Conservation (phyloP, 1,139 yeast genomes). For the Chernovozyma sophiae-reginae region DNA sequence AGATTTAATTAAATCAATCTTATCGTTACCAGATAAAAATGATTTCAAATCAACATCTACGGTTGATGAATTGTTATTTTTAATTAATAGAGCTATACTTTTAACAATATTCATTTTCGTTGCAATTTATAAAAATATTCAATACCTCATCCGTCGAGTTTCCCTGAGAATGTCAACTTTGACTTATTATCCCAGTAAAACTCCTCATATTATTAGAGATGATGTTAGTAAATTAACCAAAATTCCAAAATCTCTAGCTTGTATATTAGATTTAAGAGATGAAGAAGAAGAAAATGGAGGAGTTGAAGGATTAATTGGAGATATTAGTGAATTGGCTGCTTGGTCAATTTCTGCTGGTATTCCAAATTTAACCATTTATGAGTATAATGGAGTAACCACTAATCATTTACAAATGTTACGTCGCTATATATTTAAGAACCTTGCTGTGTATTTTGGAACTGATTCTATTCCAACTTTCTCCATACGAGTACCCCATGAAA, state of each 20-base stretch:
- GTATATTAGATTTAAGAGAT: constrained; percentile 64
- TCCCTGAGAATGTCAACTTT: constrained; percentile 57
- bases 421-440: constrained; percentile 54
- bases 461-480: constrained; percentile 59
- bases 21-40: background rate
- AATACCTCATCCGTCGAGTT: constrained; percentile 50
- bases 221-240: constrained; percentile 72
- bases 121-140: constrained; percentile 51
- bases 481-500: constrained; percentile 60
- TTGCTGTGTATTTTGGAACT: constrained; percentile 73
- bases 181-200: constrained; percentile 73
- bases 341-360: constrained; percentile 91
- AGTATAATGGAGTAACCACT: constrained; percentile 67
- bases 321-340: constrained; percentile 71
- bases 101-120: constrained; percentile 51
- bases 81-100: constrained; percentile 28
- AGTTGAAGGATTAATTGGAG: constrained; percentile 71
- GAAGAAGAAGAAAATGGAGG: constrained; percentile 89
- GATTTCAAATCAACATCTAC: constrained; percentile 1
- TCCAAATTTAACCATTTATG: constrained; percentile 69
- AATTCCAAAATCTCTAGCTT: constrained; percentile 73
- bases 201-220: constrained; percentile 82
- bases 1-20: background rate
- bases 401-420: constrained; percentile 53
- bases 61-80: constrained; percentile 3